Percentiles rank a stretch among this genome's conserved stretches.
Conservation (phyloP, 2,329 filamentous ascomycete species). For the Ophiostoma tasmaniense region DNA sequence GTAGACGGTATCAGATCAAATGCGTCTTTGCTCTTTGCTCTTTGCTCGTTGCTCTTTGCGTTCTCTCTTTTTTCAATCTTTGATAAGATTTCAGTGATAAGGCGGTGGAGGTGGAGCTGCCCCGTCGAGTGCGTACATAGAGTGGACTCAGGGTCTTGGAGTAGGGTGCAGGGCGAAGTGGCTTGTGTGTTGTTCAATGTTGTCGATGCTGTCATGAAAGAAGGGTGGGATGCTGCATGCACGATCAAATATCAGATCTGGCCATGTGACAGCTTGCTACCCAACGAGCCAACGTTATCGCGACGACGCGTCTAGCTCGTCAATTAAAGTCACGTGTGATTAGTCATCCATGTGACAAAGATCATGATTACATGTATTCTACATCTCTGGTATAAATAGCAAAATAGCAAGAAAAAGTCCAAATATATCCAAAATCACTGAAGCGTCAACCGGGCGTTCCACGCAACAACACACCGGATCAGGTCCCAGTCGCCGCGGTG, state of each 20-base stretch:
- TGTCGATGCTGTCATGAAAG: neutral
- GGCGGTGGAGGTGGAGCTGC: constrained; percentile 5
- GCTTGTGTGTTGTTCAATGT: no score
- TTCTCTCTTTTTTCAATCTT: neutral
- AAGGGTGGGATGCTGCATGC: constrained; percentile 6
- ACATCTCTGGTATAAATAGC: neutral
- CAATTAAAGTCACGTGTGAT: neutral
- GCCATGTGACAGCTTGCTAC: constrained; percentile 10
- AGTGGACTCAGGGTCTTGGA: neutral
- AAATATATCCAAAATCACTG: neutral
- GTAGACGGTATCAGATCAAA: neutral
- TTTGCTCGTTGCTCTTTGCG: neutral
- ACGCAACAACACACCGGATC: constrained; percentile 75
- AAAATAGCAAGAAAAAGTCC: neutral
- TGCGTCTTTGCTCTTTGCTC: neutral
- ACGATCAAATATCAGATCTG: neutral
- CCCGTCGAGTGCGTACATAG: no score
- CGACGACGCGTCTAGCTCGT: constrained; percentile 5
- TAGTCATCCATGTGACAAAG: no score
- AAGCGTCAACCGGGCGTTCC: constrained; percentile 65
- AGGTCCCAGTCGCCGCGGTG: constrained; percentile 83
- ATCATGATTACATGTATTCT: neutral
- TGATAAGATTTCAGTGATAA: neutral
- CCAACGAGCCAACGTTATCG: constrained; percentile 11
- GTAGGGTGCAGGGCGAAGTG: neutral